Evolutionary conservation across 495 filamentous ascomycete genomes (phyloP), one percentile per base, ranked within the genome.

Genomic region (Hypoxylon subgilvum): DNA sequence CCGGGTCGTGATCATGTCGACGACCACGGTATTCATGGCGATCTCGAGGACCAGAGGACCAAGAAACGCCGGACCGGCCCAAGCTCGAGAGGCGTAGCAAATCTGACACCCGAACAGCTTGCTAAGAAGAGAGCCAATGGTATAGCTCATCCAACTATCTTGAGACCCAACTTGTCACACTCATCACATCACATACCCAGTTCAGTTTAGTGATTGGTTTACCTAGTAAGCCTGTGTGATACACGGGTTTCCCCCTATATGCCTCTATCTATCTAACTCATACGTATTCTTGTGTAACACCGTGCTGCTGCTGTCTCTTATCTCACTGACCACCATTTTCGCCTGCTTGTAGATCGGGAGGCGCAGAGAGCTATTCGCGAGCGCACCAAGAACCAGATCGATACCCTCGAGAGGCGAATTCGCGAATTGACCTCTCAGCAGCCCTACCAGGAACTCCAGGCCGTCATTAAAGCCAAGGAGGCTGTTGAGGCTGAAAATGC

Each of bases 281-380:
- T 40, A 1, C 34, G 10, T 30, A 16, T 10, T 16, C 14, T 30
- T 27, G 30, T 40, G 42, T 50, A 39, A 36, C 12, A 6, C 31
- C 10, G 12, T 49, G 18, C 36, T 22, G 16, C 3, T 18, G 8
- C 17, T 16, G 19, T 30, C 27, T 21, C 16, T n/a, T n/a, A n/a
- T 19, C 25, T 28, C 23, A 14, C 54, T 65, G 41, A 59, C 22
- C 34, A 42, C 23, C 27, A 39, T 41, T 16, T 27, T 17, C 2
- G 10, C 22, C 12, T 10, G n/a, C 22, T 14, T 18, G 18, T 57
- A 79, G 76, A 94, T 65, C 85, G 90, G 16, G 89, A 94, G 69
- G 90, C 90, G 8, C 90, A 94, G 68, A 81, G 89, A 44, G 89
- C 88, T 14, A 94, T 92, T 52, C 81, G 90, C 4, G 86, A 91